Evolutionary conservation across 1,284 basidiomycete genomes (phyloP), one percentile per base, ranked within the genome.

Genomic region (Puccinia triticina): DNA sequence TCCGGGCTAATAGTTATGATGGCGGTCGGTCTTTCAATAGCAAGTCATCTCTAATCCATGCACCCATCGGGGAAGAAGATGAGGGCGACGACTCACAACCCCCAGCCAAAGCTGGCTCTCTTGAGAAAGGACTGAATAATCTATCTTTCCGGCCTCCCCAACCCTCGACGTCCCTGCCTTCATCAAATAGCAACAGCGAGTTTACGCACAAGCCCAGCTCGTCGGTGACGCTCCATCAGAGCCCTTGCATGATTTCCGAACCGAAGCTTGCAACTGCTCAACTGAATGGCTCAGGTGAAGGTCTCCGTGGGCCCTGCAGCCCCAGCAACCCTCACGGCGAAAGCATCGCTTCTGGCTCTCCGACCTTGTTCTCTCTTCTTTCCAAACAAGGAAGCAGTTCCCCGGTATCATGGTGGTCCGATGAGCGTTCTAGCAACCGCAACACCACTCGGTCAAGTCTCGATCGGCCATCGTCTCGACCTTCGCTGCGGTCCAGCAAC

Each of bases 391-490:
- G 59, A 18, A 64, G 23, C 14, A 77, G 29, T 21, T 29, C 75
- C 8, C 48, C 37, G 16, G 29, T 43, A 32, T 77, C 75, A 29
- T 77, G 75, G 75, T 77, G 75, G 75, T 66, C 75, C 21, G 75
- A 77, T 34, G 75, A 77, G 16, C 57, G 75, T 29, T 14, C 29
- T 2, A 21, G 32, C 76, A 67, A 76, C 40, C 76, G 74, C 7
- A 32, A 71, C 14, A 43, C 72, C 5, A 46, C 61, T 16, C 77
- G 75, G 1, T 83, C 84, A 55, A 84, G 82, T 73, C 83, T 84
- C 16, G 82, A 84, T 0, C 72, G 83, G 12, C 83, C 82, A 10
- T 77, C 84, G 23, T 82, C 84, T 10, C 79, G 84, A 8, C 84
- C 84, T 26, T 83, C 84, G 4, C 77, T 83, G 14, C 81, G 64